These are phyloP conservation scores for Colletotrichum endophyticum DNA, from an alignment of 2,329 filamentous ascomycete genomes.

Conservation along the genomic window DNA sequence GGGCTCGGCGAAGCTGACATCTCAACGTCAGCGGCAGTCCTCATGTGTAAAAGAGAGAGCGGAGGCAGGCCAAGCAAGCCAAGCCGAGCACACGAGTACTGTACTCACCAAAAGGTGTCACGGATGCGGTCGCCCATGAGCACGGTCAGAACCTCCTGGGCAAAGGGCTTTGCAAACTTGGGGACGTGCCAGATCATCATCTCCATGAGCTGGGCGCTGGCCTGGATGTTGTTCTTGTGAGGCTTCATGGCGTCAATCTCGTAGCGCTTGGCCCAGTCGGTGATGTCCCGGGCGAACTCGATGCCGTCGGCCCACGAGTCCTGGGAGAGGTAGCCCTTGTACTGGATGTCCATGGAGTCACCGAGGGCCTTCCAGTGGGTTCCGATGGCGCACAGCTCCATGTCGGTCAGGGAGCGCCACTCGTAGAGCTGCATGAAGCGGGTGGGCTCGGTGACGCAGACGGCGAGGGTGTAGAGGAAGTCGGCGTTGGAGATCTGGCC, in stretches of 20 bases:
- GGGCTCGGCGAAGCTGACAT: slow-evolving; percentile 48
- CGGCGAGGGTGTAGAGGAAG: slow-evolving; percentile 45
- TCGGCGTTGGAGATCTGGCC: slow-evolving; percentile 42
- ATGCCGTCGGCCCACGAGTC: slow-evolving; percentile 52
- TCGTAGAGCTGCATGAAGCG: slow-evolving; percentile 70
- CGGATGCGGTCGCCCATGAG: slow-evolving; percentile 70
- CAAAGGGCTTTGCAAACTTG: slow-evolving; percentile 46
- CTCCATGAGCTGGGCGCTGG: slow-evolving; percentile 63
- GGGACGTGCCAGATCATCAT: slow-evolving; percentile 65
- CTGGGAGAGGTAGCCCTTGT: slow-evolving; percentile 40
- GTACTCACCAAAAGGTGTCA: slow-evolving; percentile 65
- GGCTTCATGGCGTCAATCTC: slow-evolving; percentile 65
- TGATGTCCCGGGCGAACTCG: slow-evolving; percentile 55
- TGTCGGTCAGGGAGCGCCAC: slow-evolving; percentile 69
- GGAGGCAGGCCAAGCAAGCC: background rate
- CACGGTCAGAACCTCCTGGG: slow-evolving; percentile 55
- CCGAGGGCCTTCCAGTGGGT: slow-evolving; percentile 76
- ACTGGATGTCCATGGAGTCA: slow-evolving; percentile 70
- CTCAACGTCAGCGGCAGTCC: background rate
- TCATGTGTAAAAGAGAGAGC: background rate
- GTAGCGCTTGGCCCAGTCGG: slow-evolving; percentile 57
- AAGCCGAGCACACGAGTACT: background rate
- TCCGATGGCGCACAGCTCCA: slow-evolving; percentile 71
- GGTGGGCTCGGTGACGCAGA: slow-evolving; percentile 71
- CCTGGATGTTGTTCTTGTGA: slow-evolving; percentile 48